A percentile compares a stretch with the other conserved stretches of the same genome.
phyloP scores from a whole-genome alignment of 352 stramenopile genomes.

The Globisporangium acanthophoron region DNA sequence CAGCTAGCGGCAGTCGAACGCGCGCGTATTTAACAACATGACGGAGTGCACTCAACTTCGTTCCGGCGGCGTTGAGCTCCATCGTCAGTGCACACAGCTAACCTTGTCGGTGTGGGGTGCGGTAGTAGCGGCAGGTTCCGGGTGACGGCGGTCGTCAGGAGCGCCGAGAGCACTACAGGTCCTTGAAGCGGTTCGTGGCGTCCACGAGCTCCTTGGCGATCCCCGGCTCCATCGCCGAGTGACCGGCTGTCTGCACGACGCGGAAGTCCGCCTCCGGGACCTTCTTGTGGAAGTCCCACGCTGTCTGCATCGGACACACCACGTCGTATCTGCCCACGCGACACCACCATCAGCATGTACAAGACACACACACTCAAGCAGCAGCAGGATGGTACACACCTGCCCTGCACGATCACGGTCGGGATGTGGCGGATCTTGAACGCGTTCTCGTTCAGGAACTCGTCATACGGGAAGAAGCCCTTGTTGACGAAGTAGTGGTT shows the following conservation, averaged over 20 bases:
- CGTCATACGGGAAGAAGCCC: constrained; percentile 85
- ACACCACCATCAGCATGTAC: background rate
- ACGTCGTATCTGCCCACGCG: constrained; percentile 66
- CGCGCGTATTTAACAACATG: background rate
- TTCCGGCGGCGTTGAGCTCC: too few relatives aligned
- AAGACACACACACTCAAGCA: background rate
- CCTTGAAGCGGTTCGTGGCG: constrained; percentile 64
- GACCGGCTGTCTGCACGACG: constrained; percentile 67
- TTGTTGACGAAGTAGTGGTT: constrained; percentile 92
- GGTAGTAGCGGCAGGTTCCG: too few relatives aligned
- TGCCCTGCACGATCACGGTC: constrained; percentile 88
- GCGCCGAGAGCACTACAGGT: constrained; percentile 7
- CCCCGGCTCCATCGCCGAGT: constrained; percentile 70
- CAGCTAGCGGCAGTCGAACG: background rate
- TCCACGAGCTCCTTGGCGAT: constrained; percentile 69
- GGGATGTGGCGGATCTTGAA: constrained; percentile 91
- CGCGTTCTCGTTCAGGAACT: constrained; percentile 87
- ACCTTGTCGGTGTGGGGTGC: too few relatives aligned
- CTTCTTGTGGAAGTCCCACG: constrained; percentile 83
- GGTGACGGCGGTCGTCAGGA: too few relatives aligned
- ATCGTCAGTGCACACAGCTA: too few relatives aligned
- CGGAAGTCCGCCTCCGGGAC: constrained; percentile 68
- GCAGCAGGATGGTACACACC: constrained; percentile 23
- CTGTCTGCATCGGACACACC: constrained; percentile 83
- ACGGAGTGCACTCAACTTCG: background rate